Percentiles rank a stretch among this genome's conserved stretches.
Evolutionary conservation across 441 rosid genomes (phyloP).

Genomic region (Erysimum pusillum): DNA sequence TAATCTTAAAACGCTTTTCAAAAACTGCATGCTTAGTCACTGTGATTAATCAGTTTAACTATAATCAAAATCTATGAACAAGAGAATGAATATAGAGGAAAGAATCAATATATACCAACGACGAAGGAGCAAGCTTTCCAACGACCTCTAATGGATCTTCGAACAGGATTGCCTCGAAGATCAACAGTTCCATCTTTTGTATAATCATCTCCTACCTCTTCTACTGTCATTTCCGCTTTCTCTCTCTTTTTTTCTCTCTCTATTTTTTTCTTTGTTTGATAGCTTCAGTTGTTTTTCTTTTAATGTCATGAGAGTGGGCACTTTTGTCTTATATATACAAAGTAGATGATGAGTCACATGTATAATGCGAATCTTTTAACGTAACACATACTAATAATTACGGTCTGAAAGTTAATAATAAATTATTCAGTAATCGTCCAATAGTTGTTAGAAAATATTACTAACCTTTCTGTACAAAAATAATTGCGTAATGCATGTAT

Average conservation of each 20-base stretch:
- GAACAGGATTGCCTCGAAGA: slow-evolving; percentile 73
- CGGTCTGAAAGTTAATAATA: neutral
- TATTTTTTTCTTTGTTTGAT: slow-evolving; percentile 3
- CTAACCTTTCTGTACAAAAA: neutral
- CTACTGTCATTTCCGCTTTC: slow-evolving; percentile 23
- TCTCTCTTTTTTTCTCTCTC: neutral
- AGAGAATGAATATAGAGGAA: neutral
- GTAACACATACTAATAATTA: neutral
- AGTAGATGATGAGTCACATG: too few relatives aligned
- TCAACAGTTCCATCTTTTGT: slow-evolving; percentile 86
- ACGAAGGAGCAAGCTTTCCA: slow-evolving; percentile 80
- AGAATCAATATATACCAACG: too few relatives aligned
- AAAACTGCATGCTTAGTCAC: neutral
- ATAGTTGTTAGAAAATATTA: neutral
- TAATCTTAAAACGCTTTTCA: neutral
- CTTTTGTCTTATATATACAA: slow-evolving; percentile 29
- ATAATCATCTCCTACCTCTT: slow-evolving; percentile 56
- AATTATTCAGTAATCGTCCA: neutral
- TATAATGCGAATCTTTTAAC: too few relatives aligned
- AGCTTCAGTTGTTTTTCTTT: neutral
- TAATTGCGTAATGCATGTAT: neutral
- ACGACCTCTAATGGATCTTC: slow-evolving; percentile 74
- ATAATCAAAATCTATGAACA: neutral
- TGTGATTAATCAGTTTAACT: neutral
- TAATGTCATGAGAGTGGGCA: slow-evolving; percentile 3